phyloP scores from a whole-genome alignment of 1,139 yeast species.

The Saccharomycopsis hybrid region DNA sequence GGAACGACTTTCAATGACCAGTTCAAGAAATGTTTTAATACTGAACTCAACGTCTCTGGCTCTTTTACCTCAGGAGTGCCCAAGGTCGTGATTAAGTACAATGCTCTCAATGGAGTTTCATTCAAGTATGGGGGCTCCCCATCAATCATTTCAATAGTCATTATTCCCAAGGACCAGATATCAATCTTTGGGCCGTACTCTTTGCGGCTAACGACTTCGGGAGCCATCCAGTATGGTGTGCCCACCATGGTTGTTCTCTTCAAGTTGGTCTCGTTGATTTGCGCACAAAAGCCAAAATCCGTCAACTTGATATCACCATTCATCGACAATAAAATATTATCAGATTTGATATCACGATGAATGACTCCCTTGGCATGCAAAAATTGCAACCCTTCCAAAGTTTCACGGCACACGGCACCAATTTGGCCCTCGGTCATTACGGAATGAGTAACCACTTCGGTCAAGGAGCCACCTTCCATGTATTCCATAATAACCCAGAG shows the following conservation, averaged over 20 bases:
- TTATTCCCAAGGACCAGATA: constrained; percentile 95
- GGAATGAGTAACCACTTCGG: constrained; percentile 84
- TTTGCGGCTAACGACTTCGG: constrained; percentile 89
- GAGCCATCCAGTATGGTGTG: constrained; percentile 99
- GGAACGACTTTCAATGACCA: constrained; percentile 83
- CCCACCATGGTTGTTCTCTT: constrained; percentile 98
- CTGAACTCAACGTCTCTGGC: constrained; percentile 69
- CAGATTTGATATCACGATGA: constrained; percentile 94
- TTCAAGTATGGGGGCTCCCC: constrained; percentile 98
- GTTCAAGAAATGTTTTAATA: constrained; percentile 61
- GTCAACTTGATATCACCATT: constrained; percentile 88
- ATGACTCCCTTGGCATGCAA: constrained; percentile 91
- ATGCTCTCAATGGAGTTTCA: constrained; percentile 85
- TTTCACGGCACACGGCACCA: constrained; percentile 92
- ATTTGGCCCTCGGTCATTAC: constrained; percentile 97
- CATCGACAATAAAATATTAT: constrained; percentile 75
- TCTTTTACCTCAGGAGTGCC: constrained; percentile 93
- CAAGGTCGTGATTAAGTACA: constrained; percentile 88
- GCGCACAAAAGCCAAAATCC: constrained; percentile 84
- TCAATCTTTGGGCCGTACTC: constrained; percentile 97
- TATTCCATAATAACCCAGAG: constrained; percentile 97
- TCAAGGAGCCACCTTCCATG: constrained; percentile 86
- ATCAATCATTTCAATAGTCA: constrained; percentile 98
- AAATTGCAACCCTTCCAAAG: constrained; percentile 77
- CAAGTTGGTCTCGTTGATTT: constrained; percentile 75